Conservation (phyloP, 306 rosid species). For the Lagenaria siceraria region DNA sequence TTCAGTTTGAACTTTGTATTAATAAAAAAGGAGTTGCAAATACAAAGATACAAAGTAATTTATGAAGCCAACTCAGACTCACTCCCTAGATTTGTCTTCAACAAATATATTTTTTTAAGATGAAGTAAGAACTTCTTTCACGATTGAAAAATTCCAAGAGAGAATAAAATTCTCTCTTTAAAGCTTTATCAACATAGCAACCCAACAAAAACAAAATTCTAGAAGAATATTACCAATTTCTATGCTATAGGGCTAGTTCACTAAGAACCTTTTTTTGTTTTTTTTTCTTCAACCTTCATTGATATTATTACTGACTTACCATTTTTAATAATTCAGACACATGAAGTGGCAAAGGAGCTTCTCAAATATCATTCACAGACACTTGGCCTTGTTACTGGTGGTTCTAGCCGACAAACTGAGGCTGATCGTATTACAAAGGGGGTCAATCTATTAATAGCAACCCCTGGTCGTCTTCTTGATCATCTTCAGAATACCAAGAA, state of each 20-base stretch:
- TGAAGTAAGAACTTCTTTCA: too few relatives aligned
- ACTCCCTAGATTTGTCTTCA: not conserved
- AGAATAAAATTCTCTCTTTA: too few relatives aligned
- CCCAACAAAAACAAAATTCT: too few relatives aligned
- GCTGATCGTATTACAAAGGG: slow-evolving; percentile 82
- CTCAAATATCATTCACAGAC: slow-evolving; percentile 90
- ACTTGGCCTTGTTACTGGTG: slow-evolving; percentile 77
- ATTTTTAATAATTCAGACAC: slow-evolving; percentile 41
- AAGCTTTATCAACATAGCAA: too few relatives aligned
- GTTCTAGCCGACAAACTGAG: slow-evolving; percentile 71
- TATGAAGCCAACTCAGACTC: not conserved
- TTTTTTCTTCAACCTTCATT: not conserved
- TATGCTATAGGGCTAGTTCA: not conserved
- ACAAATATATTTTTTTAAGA: not conserved
- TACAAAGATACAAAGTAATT: not conserved
- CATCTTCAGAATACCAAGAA: slow-evolving; percentile 87
- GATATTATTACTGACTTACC: not conserved
- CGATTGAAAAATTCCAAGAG: too few relatives aligned
- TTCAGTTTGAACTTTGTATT: not conserved
- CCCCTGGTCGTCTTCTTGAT: slow-evolving; percentile 95
- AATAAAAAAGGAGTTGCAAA: not conserved
- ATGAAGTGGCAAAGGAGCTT: slow-evolving; percentile 83
- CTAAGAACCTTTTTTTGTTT: not conserved
- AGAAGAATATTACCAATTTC: not conserved
- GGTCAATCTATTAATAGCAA: slow-evolving; percentile 73